Percentiles rank a stretch among this genome's conserved stretches.
Evolutionary conservation across 352 stramenopile species (phyloP).

Genomic region (Phytophthora niederhauseri): DNA sequence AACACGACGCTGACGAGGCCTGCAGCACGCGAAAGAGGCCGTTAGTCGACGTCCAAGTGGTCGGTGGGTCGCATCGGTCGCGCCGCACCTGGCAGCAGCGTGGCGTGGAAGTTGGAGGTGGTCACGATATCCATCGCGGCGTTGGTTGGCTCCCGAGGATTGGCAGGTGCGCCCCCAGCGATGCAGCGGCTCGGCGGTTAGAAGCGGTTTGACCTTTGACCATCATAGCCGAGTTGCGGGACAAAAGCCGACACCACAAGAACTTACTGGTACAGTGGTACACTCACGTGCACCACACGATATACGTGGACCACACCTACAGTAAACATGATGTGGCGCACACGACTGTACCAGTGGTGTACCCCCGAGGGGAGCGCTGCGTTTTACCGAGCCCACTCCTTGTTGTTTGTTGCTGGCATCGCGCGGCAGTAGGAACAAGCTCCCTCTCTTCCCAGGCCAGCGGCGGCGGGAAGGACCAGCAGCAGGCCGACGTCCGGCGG

Average conservation of each 20-base stretch:
- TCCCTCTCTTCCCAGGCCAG: background rate
- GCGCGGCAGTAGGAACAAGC: constrained; percentile 28
- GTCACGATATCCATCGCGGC: constrained; percentile 85
- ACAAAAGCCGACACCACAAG: constrained; percentile 6
- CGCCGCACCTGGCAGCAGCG: constrained; percentile 68
- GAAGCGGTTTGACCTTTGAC: constrained; percentile 4
- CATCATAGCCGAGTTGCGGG: background rate
- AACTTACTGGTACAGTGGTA: constrained; percentile 3
- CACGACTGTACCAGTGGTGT: constrained; percentile 14
- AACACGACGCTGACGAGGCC: constrained; percentile 83
- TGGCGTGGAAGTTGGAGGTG: constrained; percentile 91
- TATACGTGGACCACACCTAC: background rate
- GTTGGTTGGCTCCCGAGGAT: background rate
- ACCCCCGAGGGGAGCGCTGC: constrained; percentile 16
- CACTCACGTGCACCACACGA: background rate
- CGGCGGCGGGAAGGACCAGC: background rate
- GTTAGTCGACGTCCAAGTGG: background rate
- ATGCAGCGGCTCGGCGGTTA: background rate
- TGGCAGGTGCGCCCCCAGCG: background rate
- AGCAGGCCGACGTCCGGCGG: too few species aligned
- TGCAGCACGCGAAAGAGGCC: constrained; percentile 24
- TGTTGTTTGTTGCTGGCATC: constrained; percentile 37
- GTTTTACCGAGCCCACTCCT: constrained; percentile 27
- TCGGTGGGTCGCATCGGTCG: constrained; percentile 33
- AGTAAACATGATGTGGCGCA: constrained; percentile 10